phyloP scores from a whole-genome alignment of 2,329 filamentous ascomycete species.

The Penicillium sp. region DNA sequence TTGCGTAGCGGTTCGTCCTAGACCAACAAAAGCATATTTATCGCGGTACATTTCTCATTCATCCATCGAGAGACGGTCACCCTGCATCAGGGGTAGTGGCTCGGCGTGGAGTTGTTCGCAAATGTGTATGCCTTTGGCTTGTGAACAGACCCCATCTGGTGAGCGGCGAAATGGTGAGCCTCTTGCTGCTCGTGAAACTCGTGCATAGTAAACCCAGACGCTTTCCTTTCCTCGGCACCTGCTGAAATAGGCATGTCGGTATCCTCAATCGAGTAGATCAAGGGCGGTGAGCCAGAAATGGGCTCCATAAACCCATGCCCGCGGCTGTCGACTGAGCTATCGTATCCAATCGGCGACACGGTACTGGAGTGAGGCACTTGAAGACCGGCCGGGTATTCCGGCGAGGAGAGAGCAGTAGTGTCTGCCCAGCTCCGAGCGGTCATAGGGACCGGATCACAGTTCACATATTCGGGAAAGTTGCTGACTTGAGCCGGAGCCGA shows the following conservation, averaged over 20 bases:
- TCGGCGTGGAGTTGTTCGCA: slow-evolving; percentile 41
- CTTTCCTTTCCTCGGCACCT: slow-evolving; percentile 31
- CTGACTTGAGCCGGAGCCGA: slow-evolving; percentile 46
- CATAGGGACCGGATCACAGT: slow-evolving; percentile 39
- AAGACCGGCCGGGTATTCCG: slow-evolving; percentile 39
- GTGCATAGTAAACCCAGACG: slow-evolving; percentile 44
- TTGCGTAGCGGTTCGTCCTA: slow-evolving; percentile 22
- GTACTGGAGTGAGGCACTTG: slow-evolving; percentile 35
- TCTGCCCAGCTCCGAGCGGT: slow-evolving; percentile 45
- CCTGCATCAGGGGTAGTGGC: slow-evolving; percentile 35
- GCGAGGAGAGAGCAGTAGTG: slow-evolving; percentile 40
- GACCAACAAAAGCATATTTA: slow-evolving; percentile 21
- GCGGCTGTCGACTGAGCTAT: slow-evolving; percentile 33
- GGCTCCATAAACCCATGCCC: slow-evolving; percentile 29
- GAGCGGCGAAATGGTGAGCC: slow-evolving; percentile 43
- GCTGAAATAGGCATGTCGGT: slow-evolving; percentile 28
- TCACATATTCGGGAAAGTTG: slow-evolving; percentile 43
- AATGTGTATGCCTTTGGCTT: slow-evolving; percentile 47
- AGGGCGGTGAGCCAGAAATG: slow-evolving; percentile 31
- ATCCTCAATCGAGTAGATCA: slow-evolving; percentile 35
- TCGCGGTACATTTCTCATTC: slow-evolving; percentile 27
- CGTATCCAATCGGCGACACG: slow-evolving; percentile 41
- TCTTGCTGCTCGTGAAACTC: slow-evolving; percentile 47
- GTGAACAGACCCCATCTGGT: slow-evolving; percentile 40
- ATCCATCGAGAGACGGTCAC: slow-evolving; percentile 26